Base-by-base conservation (phyloP, 805 yeast genomes). In the Barnettozyma populi region DNA sequence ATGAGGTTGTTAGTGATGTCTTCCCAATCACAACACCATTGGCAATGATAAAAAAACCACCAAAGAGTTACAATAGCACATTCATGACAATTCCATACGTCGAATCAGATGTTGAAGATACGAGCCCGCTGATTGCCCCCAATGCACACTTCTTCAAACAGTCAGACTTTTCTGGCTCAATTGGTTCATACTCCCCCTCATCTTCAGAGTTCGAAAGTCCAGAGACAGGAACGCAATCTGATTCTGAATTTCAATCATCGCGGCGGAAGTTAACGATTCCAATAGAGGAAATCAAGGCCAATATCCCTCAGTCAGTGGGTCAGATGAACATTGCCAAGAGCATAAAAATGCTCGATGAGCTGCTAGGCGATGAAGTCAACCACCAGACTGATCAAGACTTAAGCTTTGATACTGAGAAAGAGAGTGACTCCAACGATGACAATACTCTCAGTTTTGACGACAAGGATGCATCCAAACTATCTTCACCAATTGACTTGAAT, bases 141-240 rank as follows among this genome's bases (percentile, higher is more conserved):
- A 37, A 62, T 59, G 61, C 65, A 47, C 29, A 14, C 19, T 49
- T 68, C 63, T 36, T 57, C 50, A 24, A 48, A 13, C 62, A 59
- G 35, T 62, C 65, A 2, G 67, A 67, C 37, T 61, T 61, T 8
- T 56, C 62, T 2, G 69, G 70, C 14, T 69, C 75, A 1, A 71
- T 73, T 36, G 77, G 77, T 1, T 74, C 73, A 13, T 73, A 66
- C 55, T 71, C 76, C 2, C 76, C 77, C 18, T 68, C 73, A 7
- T 70, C 75, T 2, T 70, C 74, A 1, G 76, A 72, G 44, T 63
- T 71, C 48, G 75, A 69, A 32, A 67, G 73, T 7, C 74, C 74
- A 8, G 66, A 62, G 31, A 40, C 18, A 7, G 41, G 18, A 35
- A 51, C 29, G 55, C 57, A 18, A 59, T 59, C 6, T 53, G 57